Conservation (phyloP, 768 basidiomycete genomes). For the Plicaturopsis crispa region DNA sequence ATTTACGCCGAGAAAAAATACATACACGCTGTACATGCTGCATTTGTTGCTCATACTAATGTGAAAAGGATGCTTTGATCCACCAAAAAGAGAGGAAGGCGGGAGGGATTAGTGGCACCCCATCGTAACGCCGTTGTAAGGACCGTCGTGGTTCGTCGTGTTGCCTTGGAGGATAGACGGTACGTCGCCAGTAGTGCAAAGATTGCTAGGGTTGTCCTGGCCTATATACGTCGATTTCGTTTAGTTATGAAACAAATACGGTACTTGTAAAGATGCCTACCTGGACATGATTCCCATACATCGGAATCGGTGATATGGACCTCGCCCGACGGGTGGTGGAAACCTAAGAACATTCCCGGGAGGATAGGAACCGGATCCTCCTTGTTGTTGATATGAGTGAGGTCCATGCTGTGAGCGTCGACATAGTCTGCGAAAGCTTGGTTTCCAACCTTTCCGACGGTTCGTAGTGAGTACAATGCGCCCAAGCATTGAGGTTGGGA, state of each 20-base stretch:
- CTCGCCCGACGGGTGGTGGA: constrained; percentile 40
- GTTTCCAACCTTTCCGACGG: constrained; percentile 20
- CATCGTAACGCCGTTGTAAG: not conserved
- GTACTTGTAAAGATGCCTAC: constrained; percentile 16
- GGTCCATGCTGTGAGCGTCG: constrained; percentile 16
- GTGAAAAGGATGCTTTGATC: no score
- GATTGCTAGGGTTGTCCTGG: constrained; percentile 47
- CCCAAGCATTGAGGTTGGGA: no score
- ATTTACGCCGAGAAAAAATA: no score
- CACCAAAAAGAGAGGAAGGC: no score
- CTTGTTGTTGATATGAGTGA: constrained; percentile 19
- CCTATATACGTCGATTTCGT: constrained; percentile 25
- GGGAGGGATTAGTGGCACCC: no score
- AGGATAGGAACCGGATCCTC: constrained; percentile 22
- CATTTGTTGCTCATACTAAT: no score
- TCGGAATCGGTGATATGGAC: constrained; percentile 32
- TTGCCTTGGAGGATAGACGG: constrained; percentile 37
- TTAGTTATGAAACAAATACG: not conserved
- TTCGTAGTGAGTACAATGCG: no score
- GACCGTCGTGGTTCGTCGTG: constrained; percentile 39
- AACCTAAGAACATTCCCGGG: constrained; percentile 26
- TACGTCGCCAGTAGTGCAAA: constrained; percentile 49
- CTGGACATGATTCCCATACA: constrained; percentile 50
- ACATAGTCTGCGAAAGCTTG: constrained; percentile 22
- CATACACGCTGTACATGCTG: no score